A percentile compares a stretch with the other conserved stretches of the same genome.
Evolutionary conservation across 2,329 filamentous ascomycete genomes (phyloP).

Genomic region (Aspergillus persii): DNA sequence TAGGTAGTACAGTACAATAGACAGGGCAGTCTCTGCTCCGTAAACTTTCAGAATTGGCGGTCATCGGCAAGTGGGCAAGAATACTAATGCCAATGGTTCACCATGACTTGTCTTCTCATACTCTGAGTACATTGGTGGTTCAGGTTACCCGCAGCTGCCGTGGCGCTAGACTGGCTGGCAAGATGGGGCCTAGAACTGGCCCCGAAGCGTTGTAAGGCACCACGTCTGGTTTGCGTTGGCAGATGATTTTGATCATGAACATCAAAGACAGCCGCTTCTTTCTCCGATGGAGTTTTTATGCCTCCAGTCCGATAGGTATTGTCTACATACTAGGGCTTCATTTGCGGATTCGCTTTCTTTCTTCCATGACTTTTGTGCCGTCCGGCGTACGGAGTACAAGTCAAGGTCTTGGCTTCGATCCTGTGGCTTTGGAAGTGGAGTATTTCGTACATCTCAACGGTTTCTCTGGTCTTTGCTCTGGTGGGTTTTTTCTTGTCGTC

Average conservation of each 20-base stretch:
- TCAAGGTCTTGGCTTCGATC: background rate
- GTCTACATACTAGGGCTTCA: background rate
- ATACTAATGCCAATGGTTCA: background rate
- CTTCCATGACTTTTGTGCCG: too few species aligned
- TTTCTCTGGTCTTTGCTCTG: background rate
- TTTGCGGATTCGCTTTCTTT: too few species aligned
- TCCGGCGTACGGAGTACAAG: too few species aligned
- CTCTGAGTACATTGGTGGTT: background rate
- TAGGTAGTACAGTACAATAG: background rate
- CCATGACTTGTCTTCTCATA: background rate
- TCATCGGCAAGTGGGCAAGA: background rate
- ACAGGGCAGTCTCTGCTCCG: too few species aligned
- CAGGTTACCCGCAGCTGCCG: background rate
- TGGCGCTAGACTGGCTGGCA: constrained; percentile 3
- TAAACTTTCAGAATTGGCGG: too few species aligned
- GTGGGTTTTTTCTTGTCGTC: background rate
- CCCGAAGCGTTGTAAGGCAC: constrained; percentile 14
- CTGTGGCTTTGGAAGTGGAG: background rate
- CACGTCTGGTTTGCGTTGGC: constrained; percentile 20
- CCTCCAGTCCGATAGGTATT: background rate
- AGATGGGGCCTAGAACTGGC: background rate
- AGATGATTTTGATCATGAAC: background rate
- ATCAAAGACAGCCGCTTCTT: background rate
- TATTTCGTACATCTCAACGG: background rate
- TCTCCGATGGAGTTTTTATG: background rate